A percentile compares a stretch with the other conserved stretches of the same genome.
phyloP scores from a whole-genome alignment of 1,139 yeast species.

The Saccharomyces hybrid region DNA sequence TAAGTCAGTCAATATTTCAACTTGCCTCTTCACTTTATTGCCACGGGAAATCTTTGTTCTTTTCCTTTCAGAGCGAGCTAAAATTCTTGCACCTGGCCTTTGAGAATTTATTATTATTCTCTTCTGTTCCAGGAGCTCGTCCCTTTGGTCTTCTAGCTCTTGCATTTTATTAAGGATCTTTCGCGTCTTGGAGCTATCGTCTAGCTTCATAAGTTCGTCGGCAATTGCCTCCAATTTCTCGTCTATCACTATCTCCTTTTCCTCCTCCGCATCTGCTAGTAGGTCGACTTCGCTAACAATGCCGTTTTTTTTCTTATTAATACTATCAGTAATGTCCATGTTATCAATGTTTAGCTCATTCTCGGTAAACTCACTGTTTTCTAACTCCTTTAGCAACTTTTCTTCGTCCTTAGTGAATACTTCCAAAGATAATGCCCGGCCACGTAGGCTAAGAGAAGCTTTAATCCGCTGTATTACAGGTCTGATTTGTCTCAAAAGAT shows the following conservation, averaged over 20 bases:
- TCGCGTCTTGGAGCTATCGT: slow-evolving; percentile 29
- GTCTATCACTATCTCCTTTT: slow-evolving; percentile 20
- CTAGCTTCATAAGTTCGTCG: slow-evolving; percentile 29
- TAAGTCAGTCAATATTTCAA: slow-evolving; percentile 22
- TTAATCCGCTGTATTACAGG: slow-evolving; percentile 48
- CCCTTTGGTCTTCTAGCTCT: slow-evolving; percentile 26
- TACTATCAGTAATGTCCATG: too few relatives aligned
- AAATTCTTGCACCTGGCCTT: slow-evolving; percentile 18
- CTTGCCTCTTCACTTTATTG: slow-evolving; percentile 19
- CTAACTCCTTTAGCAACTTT: slow-evolving; percentile 36
- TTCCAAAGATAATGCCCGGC: slow-evolving; percentile 42
- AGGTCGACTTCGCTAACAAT: slow-evolving; percentile 27
- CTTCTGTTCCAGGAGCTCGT: slow-evolving; percentile 18
- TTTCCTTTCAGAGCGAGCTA: slow-evolving; percentile 22
- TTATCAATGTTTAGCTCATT: slow-evolving; percentile 22
- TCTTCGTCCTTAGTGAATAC: slow-evolving; percentile 39
- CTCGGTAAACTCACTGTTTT: slow-evolving; percentile 34
- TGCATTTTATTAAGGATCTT: slow-evolving; percentile 18
- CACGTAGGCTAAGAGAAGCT: slow-evolving; percentile 54
- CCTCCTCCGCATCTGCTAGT: slow-evolving; percentile 13
- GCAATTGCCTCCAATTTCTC: slow-evolving; percentile 30
- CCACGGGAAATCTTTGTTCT: slow-evolving; percentile 13
- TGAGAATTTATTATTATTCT: slow-evolving; percentile 11
- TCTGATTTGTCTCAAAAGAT: slow-evolving; percentile 54
- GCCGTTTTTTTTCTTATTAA: too few relatives aligned